Evolutionary conservation across 805 yeast genomes (phyloP).

Genomic region (Metschnikowia anglica): DNA sequence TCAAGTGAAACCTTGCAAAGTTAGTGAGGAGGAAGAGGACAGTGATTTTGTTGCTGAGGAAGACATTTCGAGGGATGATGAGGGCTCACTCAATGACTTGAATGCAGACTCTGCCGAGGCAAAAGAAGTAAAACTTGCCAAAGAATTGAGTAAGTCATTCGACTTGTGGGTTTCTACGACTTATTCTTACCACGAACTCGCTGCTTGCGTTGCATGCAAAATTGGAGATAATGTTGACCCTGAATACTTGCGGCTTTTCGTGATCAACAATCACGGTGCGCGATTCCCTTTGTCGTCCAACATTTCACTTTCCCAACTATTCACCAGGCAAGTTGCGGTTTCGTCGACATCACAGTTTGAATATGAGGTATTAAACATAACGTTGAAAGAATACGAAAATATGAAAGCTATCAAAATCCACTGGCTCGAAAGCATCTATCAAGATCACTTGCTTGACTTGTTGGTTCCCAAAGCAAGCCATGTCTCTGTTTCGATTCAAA

Average conservation of each 20-base stretch:
- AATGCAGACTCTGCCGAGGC: conserved; percentile 19
- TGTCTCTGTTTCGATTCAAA: conserved; percentile 53
- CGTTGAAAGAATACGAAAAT: conserved; percentile 74
- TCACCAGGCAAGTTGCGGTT: conserved; percentile 45
- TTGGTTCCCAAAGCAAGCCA: conserved; percentile 64
- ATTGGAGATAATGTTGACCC: conserved; percentile 52
- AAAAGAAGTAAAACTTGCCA: conserved; percentile 21
- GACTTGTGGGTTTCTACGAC: conserved; percentile 70
- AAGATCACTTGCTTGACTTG: conserved; percentile 66
- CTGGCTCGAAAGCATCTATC: conserved; percentile 72
- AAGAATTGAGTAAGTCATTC: conserved; percentile 31
- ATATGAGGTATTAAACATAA: conserved; percentile 75
- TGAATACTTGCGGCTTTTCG: conserved; percentile 61
- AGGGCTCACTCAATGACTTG: conserved; percentile 11
- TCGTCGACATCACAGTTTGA: conserved; percentile 50
- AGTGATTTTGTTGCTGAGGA: conserved; percentile 42
- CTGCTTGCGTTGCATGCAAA: conserved; percentile 55
- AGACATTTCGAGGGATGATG: conserved; percentile 8
- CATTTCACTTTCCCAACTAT: conserved; percentile 38
- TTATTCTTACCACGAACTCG: conserved; percentile 58
- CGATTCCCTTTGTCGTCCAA: conserved; percentile 46
- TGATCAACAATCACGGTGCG: conserved; percentile 57
- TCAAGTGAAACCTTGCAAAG: conserved; percentile 48
- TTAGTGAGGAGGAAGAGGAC: conserved; percentile 53
- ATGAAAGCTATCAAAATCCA: conserved; percentile 63